Percentiles rank a stretch among this genome's conserved stretches.
These are phyloP conservation scores for Phytophthora pseudosyringae DNA, from an alignment of 352 stramenopile species.

Conservation along the genomic window DNA sequence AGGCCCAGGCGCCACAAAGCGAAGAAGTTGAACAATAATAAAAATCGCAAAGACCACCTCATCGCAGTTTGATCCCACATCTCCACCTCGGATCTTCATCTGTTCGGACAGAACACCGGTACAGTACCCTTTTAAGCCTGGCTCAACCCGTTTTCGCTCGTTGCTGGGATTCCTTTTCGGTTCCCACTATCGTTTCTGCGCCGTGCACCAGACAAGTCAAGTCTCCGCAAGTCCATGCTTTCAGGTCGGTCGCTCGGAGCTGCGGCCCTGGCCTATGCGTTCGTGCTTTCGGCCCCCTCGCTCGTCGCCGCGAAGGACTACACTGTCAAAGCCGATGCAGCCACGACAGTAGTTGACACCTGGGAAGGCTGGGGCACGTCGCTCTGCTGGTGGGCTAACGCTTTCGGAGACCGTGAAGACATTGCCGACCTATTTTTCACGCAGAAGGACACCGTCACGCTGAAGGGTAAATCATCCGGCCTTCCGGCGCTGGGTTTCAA, in stretches of 20 bases:
- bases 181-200: slow-evolving; percentile 19
- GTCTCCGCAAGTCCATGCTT: slow-evolving; percentile 14
- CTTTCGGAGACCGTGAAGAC: slow-evolving; percentile 59
- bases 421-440: slow-evolving; percentile 66
- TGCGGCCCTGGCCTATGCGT: slow-evolving; percentile 4
- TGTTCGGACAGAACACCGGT: slow-evolving; percentile 25
- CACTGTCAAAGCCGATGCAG: slow-evolving; percentile 29
- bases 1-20: not conserved
- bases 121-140: slow-evolving; percentile 27
- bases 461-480: slow-evolving; percentile 26
- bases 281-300: slow-evolving; percentile 7
- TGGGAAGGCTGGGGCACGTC: slow-evolving; percentile 74
- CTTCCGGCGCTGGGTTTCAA: slow-evolving; percentile 58
- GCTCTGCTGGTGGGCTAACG: slow-evolving; percentile 71
- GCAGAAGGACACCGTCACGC: slow-evolving; percentile 40
- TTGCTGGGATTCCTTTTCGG: slow-evolving; percentile 14
- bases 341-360: slow-evolving; percentile 19
- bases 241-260: slow-evolving; percentile 13
- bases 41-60: slow-evolving; percentile 2
- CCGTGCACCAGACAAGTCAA: not conserved
- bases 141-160: slow-evolving; percentile 21
- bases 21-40: not conserved
- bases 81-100: slow-evolving; percentile 17
- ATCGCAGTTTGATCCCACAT: slow-evolving; percentile 14
- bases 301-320: slow-evolving; percentile 22